Conservation (phyloP, 192 early-diverging fungal species). For the Backusella macrospora region DNA sequence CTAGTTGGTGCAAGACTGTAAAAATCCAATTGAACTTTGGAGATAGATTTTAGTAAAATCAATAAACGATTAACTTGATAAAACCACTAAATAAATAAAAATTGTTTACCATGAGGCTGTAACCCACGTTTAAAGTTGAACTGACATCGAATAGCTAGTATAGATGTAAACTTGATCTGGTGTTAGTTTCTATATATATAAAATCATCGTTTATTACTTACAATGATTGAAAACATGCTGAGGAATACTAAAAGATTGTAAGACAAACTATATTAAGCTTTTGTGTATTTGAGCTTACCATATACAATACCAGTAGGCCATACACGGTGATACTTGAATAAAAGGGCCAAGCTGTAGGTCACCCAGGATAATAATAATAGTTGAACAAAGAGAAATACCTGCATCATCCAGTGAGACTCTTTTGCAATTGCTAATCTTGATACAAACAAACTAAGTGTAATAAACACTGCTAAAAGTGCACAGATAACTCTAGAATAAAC, state of each 20-base stretch:
- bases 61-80: background rate
- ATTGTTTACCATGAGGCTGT: background rate
- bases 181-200: background rate
- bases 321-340: background rate
- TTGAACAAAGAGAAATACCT: background rate
- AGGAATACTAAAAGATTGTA: background rate
- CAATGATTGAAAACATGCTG: constrained; percentile 6
- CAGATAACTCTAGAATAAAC: background rate
- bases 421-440: background rate
- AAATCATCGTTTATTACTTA: background rate
- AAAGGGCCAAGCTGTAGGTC: background rate
- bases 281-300: constrained; percentile 2
- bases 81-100: background rate
- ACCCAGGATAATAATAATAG: background rate
- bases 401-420: constrained; percentile 3
- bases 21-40: constrained; percentile 5
- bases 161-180: background rate
- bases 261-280: background rate
- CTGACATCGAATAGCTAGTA: constrained; percentile 4
- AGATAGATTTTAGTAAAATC: background rate
- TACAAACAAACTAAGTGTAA: background rate
- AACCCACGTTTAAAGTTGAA: background rate
- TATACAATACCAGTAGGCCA: constrained; percentile 5
- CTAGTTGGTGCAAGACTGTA: background rate
- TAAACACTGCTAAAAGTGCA: background rate